A percentile compares a stretch with the other conserved stretches of the same genome.
Evolutionary conservation across 306 rosid genomes (phyloP).

Genomic region (Hylodesmum podocarpum): DNA sequence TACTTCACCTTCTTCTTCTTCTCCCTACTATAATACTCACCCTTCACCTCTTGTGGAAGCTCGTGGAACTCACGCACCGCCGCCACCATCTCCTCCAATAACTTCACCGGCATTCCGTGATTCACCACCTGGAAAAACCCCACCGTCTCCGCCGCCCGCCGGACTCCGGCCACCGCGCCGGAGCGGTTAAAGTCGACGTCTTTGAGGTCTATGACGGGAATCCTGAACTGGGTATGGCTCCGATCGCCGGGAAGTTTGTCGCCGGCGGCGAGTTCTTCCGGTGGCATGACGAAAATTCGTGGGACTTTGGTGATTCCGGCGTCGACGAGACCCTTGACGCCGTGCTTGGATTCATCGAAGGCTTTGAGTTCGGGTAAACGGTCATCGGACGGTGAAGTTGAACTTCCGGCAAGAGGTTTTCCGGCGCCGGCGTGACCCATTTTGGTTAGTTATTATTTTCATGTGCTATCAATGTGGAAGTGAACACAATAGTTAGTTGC

Average conservation of each 20-base stretch:
- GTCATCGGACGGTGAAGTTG: background rate
- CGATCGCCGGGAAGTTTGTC: background rate
- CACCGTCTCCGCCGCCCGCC: conserved; percentile 27
- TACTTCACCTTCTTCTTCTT: conserved; percentile 37
- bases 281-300: conserved; percentile 27
- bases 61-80: conserved; percentile 51
- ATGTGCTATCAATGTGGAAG: background rate
- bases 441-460: background rate
- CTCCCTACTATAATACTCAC: conserved; percentile 38
- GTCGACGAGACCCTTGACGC: conserved; percentile 45
- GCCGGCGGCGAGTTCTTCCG: conserved; percentile 26
- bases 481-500: background rate
- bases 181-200: background rate
- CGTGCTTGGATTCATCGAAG: conserved; percentile 43
- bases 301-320: conserved; percentile 37
- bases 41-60: conserved; percentile 39
- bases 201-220: conserved; percentile 40
- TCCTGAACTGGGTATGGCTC: background rate
- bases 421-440: background rate
- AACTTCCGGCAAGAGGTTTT: background rate
- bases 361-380: conserved; percentile 27
- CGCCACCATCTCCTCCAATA: conserved; percentile 36
- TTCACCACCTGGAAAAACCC: conserved; percentile 57
- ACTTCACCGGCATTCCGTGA: conserved; percentile 31
- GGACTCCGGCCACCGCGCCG: conserved; percentile 15